These are phyloP conservation scores for Elongisporangium undulatum DNA, from an alignment of 352 stramenopile species.

Conservation along the genomic window DNA sequence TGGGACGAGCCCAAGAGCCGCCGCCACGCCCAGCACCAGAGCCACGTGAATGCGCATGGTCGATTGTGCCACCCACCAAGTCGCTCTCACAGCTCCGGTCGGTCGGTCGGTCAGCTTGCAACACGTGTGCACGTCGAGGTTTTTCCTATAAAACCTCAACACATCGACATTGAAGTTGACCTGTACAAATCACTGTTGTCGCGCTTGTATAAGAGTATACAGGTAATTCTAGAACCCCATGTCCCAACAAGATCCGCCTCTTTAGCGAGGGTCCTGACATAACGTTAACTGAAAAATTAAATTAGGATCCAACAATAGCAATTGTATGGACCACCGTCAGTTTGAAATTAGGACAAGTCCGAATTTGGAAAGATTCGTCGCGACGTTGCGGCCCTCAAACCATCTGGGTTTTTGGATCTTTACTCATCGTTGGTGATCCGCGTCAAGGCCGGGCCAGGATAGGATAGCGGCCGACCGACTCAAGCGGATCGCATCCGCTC, in stretches of 20 bases:
- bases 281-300: background rate
- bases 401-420: slow-evolving; percentile 5
- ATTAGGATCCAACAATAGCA: background rate
- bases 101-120: background rate
- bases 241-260: background rate
- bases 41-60: background rate
- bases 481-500: slow-evolving; percentile 1
- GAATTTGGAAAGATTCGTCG: slow-evolving; percentile 3
- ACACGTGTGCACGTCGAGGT: background rate
- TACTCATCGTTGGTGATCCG: background rate
- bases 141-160: slow-evolving; percentile 2
- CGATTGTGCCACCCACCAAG: slow-evolving; percentile 7
- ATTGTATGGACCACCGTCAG: background rate
- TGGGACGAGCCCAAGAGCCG: slow-evolving; percentile 9
- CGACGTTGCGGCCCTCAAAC: background rate
- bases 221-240: background rate
- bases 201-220: background rate
- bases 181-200: background rate
- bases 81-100: slow-evolving; percentile 2
- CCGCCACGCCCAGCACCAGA: slow-evolving; percentile 8
- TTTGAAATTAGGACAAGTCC: background rate
- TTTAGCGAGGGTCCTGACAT: background rate
- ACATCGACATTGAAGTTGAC: slow-evolving; percentile 2
- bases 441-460: background rate
- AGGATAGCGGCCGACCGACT: background rate